These are phyloP conservation scores for Lactifluus volemus DNA, from an alignment of 768 basidiomycete genomes.

Conservation along the genomic window DNA sequence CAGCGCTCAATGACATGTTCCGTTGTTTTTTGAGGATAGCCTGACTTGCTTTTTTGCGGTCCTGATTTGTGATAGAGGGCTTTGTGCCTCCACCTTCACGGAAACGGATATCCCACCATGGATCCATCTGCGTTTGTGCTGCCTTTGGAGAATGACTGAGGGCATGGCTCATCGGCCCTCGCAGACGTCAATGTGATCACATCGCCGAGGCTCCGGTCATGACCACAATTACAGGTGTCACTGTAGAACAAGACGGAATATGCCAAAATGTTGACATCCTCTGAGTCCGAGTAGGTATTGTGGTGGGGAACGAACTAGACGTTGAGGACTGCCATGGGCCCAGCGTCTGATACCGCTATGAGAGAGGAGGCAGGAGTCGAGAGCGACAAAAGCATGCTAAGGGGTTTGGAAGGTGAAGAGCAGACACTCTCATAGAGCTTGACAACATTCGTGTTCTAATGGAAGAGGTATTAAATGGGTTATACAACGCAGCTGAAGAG, in stretches of 20 bases:
- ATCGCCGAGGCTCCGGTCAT: no score
- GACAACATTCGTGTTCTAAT: slow-evolving; percentile 59
- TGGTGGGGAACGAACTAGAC: not conserved
- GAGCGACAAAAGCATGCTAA: not conserved
- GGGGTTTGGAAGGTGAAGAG: not conserved
- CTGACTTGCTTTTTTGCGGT: slow-evolving; percentile 17
- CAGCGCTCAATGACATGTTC: no score
- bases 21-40: no score
- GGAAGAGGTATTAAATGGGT: not conserved
- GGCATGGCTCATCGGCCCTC: no score
- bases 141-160: no score
- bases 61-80: slow-evolving; percentile 61
- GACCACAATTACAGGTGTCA: slow-evolving; percentile 19
- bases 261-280: slow-evolving; percentile 48
- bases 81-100: no score
- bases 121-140: no score
- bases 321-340: not conserved
- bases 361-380: not conserved
- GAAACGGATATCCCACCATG: no score
- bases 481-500: not conserved
- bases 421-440: slow-evolving; percentile 40
- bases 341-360: not conserved
- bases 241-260: slow-evolving; percentile 31
- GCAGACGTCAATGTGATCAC: no score
- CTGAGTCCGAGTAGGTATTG: slow-evolving; percentile 26